These are phyloP conservation scores for Ophiocordyceps camponoti-rufipedis DNA, from an alignment of 2,329 filamentous ascomycete species.

Conservation along the genomic window DNA sequence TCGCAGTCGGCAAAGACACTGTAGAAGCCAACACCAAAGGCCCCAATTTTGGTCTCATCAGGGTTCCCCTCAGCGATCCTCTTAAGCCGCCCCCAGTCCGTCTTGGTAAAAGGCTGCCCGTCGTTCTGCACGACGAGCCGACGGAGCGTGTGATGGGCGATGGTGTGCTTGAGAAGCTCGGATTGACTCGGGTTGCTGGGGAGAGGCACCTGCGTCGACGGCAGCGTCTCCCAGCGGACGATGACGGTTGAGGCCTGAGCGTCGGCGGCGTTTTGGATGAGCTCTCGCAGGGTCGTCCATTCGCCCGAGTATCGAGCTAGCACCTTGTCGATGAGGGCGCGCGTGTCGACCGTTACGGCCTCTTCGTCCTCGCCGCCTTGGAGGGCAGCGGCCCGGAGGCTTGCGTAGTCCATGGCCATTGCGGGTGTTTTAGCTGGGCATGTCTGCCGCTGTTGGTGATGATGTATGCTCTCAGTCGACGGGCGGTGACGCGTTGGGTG, in stretches of 20 bases:
- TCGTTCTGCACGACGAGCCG: constrained; percentile 87
- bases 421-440: neutral
- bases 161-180: constrained; percentile 61
- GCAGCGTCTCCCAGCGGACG: constrained; percentile 81
- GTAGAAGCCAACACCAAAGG: constrained; percentile 97
- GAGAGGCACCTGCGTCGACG: constrained; percentile 62
- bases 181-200: constrained; percentile 45
- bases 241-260: constrained; percentile 78
- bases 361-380: constrained; percentile 79
- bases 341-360: constrained; percentile 92
- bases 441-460: neutral
- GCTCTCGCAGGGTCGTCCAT: constrained; percentile 76
- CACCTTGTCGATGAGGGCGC: constrained; percentile 94
- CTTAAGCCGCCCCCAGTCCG: constrained; percentile 87
- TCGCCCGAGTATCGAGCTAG: constrained; percentile 92
- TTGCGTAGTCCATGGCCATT: constrained; percentile 46
- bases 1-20: constrained; percentile 97
- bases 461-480: neutral
- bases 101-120: constrained; percentile 69
- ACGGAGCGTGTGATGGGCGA: constrained; percentile 71
- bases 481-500: no score
- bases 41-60: constrained; percentile 96
- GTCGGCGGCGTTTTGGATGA: constrained; percentile 97
- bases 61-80: constrained; percentile 98
- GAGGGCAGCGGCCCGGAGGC: constrained; percentile 74